These are phyloP conservation scores for Aspergillus hiratsukae DNA, from an alignment of 2,329 filamentous ascomycete species.

Conservation along the genomic window DNA sequence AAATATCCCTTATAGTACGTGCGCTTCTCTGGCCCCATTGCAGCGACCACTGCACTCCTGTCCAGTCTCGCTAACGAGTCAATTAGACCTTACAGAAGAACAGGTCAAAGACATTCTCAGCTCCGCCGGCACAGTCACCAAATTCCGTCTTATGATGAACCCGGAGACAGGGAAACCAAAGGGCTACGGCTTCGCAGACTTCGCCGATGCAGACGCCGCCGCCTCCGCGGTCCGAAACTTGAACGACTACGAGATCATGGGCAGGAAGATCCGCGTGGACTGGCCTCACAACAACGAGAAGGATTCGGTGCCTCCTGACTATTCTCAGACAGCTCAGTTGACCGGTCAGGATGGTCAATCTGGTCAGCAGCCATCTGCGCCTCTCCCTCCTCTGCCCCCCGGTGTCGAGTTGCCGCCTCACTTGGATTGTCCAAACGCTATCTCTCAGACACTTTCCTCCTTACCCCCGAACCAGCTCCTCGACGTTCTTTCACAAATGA, in stretches of 20 bases:
- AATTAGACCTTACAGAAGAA: conserved; percentile 82
- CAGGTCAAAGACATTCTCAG: conserved; percentile 93
- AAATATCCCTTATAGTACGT: conserved; percentile 66
- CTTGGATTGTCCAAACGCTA: conserved; percentile 80
- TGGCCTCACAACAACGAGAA: conserved; percentile 89
- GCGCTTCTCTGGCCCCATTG: conserved; percentile 55
- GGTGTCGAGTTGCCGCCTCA: conserved; percentile 80
- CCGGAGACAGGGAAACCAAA: conserved; percentile 91
- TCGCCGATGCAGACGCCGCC: conserved; percentile 85
- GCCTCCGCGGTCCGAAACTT: conserved; percentile 92
- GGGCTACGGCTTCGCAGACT: conserved; percentile 95
- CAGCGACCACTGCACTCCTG: conserved; percentile 11
- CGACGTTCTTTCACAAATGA: conserved; percentile 92
- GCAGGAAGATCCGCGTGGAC: conserved; percentile 87
- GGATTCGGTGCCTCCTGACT: conserved; percentile 55
- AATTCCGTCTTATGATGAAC: conserved; percentile 92
- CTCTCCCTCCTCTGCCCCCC: conserved; percentile 74
- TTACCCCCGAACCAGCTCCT: conserved; percentile 84
- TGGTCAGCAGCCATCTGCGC: conserved; percentile 44
- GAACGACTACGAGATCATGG: conserved; percentile 94
- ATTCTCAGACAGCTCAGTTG: conserved; percentile 39
- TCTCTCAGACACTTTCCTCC: conserved; percentile 83
- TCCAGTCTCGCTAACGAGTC: conserved; percentile 13
- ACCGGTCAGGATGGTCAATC: conserved; percentile 34
- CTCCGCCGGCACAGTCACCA: conserved; percentile 82